phyloP scores from a whole-genome alignment of 2,329 filamentous ascomycete species.

The Nigrospora sphaerica region DNA sequence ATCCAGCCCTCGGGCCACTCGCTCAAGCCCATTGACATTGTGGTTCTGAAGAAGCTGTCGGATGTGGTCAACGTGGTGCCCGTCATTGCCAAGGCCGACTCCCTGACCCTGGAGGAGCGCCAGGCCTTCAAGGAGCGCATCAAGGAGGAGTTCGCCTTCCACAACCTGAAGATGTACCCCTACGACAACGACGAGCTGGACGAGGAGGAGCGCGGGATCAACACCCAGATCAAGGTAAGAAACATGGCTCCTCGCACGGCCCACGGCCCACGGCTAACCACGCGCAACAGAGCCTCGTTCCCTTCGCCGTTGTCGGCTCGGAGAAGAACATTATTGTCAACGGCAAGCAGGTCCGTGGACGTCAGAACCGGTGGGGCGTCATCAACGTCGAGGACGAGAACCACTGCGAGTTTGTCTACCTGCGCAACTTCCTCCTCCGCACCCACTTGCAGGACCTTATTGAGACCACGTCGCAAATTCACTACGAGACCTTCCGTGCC shows the following conservation, averaged over 20 bases:
- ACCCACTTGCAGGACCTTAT: conserved; percentile 98
- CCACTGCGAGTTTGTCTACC: conserved; percentile 98
- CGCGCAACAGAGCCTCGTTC: conserved; percentile 68
- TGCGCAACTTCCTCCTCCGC: conserved; percentile 96
- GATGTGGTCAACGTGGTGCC: conserved; percentile 99
- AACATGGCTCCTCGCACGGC: background rate
- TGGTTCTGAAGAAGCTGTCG: conserved; percentile 98
- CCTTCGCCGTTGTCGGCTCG: conserved; percentile 95
- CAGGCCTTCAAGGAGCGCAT: conserved; percentile 97
- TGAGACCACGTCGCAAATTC: conserved; percentile 98
- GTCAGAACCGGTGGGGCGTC: conserved; percentile 98
- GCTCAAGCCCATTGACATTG: conserved; percentile 98
- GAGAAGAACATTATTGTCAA: conserved; percentile 97
- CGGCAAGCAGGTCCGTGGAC: conserved; percentile 93
- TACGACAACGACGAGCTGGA: conserved; percentile 99
- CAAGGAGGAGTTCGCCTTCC: conserved; percentile 99
- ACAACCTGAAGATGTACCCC: conserved; percentile 99
- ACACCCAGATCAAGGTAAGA: conserved; percentile 89
- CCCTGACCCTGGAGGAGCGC: conserved; percentile 90
- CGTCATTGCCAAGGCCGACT: conserved; percentile 97
- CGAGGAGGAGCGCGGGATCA: conserved; percentile 88
- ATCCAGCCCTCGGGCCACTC: conserved; percentile 98
- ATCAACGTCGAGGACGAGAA: conserved; percentile 99
- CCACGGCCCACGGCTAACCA: conserved; percentile 22
- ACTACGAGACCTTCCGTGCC: conserved; percentile 99